These are phyloP conservation scores for Diaporthe sp. DNA, from an alignment of 2,329 filamentous ascomycete species.

Conservation along the genomic window DNA sequence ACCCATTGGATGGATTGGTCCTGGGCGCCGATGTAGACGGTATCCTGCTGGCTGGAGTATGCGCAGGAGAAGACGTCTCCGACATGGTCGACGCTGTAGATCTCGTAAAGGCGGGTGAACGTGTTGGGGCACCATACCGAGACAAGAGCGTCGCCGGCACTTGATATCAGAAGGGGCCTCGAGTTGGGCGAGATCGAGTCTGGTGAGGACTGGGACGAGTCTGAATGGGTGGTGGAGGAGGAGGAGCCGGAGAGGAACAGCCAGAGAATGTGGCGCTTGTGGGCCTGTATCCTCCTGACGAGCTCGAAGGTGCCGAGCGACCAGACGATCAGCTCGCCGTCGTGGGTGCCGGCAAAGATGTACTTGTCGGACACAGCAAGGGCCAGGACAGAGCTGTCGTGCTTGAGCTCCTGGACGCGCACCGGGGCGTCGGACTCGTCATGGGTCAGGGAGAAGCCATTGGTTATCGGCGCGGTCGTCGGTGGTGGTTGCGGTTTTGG, in stretches of 20 bases:
- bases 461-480: conserved; percentile 1
- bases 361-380: conserved; percentile 84
- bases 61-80: conserved; percentile 97
- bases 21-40: conserved; percentile 91
- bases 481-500: not conserved
- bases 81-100: conserved; percentile 94
- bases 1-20: conserved; percentile 98
- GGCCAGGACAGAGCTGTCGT: conserved; percentile 84
- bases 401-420: conserved; percentile 80
- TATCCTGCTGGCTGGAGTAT: conserved; percentile 84
- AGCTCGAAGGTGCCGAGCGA: conserved; percentile 89
- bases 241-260: conserved; percentile 84
- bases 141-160: conserved; percentile 91
- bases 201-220: conserved; percentile 10
- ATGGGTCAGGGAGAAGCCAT: conserved; percentile 33
- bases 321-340: conserved; percentile 94
- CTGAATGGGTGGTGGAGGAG: conserved; percentile 46
- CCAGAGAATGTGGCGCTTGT: conserved; percentile 91
- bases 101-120: conserved; percentile 84
- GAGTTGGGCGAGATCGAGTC: conserved; percentile 71
- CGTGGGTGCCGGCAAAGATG: conserved; percentile 93
- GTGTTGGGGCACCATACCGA: conserved; percentile 91
- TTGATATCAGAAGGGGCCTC: conserved; percentile 82
- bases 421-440: conserved; percentile 61
- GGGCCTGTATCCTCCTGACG: conserved; percentile 83